Conservation (phyloP, 371 early-diverging fungal species). For the Mortierella sp. region DNA sequence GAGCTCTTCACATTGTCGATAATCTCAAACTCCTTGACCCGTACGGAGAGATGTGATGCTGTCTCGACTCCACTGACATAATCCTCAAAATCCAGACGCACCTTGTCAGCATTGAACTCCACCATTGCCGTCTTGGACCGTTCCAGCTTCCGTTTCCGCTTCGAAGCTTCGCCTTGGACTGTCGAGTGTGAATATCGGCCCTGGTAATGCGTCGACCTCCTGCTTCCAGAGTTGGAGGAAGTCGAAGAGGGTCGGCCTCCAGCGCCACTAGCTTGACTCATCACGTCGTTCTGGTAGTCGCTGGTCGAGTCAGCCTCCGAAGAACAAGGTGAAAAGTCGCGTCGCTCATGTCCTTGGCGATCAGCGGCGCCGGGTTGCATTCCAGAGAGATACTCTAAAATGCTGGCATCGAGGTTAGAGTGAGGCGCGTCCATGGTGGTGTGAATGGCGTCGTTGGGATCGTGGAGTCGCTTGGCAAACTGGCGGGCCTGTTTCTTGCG, state of each 20-base stretch:
- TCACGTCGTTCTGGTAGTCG: constrained; percentile 59
- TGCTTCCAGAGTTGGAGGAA: constrained; percentile 26
- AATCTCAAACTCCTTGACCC: constrained; percentile 79
- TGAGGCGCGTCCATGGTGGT: constrained; percentile 40
- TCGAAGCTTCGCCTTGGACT: constrained; percentile 18
- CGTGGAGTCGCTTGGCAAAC: constrained; percentile 46
- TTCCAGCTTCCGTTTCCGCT: constrained; percentile 48
- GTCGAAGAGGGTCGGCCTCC: constrained; percentile 40
- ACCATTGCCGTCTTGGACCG: constrained; percentile 60
- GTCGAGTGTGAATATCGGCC: constrained; percentile 4
- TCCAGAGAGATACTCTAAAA: constrained; percentile 44
- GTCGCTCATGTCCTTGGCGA: constrained; percentile 20
- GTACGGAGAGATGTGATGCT: constrained; percentile 65
- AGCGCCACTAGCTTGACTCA: constrained; percentile 43
- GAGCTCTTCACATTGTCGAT: constrained; percentile 85
- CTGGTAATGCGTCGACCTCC: constrained; percentile 23
- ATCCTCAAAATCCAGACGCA: constrained; percentile 70
- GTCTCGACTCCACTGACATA: constrained; percentile 64
- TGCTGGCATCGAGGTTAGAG: constrained; percentile 45
- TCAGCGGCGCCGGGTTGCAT: constrained; percentile 32
- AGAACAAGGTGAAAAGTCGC: constrained; percentile 30
- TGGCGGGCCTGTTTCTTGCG: constrained; percentile 50
- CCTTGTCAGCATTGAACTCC: constrained; percentile 67
- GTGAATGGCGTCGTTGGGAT: constrained; percentile 45
- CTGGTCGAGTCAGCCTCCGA: constrained; percentile 46